Base-by-base conservation (phyloP, 306 rosid genomes). In the Ammopiptanthus mongolicus region DNA sequence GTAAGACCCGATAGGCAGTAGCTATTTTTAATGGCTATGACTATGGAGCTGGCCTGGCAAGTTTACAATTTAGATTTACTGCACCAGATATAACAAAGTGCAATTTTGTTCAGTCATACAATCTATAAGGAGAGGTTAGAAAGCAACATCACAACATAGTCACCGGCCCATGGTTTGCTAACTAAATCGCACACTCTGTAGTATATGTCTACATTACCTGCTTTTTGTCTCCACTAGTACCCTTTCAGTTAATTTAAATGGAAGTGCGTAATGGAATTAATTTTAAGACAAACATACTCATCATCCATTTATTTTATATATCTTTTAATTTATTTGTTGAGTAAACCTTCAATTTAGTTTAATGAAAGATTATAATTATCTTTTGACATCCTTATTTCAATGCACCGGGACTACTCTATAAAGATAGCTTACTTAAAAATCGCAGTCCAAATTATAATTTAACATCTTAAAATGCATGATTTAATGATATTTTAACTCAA, bases 1-100 rank as follows among this genome's bases (percentile, higher is more conserved):
- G 61, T 13, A 89, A 91, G 85, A 88, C 87, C 15, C 80, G 96
- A 65, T 88, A 87, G 86, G 51, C 17, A 29, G 6, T n/a, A 23
- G 21, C 46, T 25, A 11, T 42, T n/a, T 58, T 46, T 17, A 29
- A 51, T 82, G 82, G 6, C 5, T 31, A 5, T 31, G 34, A 36
- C 11, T 56, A 25, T 41, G 11, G 36, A 44, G 64, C 48, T 74
- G 15, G 25, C 17, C 4, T 15, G 1, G 46, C 51, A 33, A 33
- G 63, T 67, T 19, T 51, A 19, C 22, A 39, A 51, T 73, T 23
- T 66, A 33, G 28, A 42, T 33, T 48, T 55, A 13, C 15, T 59
- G 23, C 70, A 28, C 33, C 23, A 36, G 21, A 21, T 23, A 3
- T 10, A 12, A 18, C 11, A 17, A 36, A 2, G 8, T 41, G 14